Percentiles rank a stretch among this genome's conserved stretches.
Evolutionary conservation across 768 basidiomycete species (phyloP).

Genomic region (Rhodotorula sphaerocarpa): DNA sequence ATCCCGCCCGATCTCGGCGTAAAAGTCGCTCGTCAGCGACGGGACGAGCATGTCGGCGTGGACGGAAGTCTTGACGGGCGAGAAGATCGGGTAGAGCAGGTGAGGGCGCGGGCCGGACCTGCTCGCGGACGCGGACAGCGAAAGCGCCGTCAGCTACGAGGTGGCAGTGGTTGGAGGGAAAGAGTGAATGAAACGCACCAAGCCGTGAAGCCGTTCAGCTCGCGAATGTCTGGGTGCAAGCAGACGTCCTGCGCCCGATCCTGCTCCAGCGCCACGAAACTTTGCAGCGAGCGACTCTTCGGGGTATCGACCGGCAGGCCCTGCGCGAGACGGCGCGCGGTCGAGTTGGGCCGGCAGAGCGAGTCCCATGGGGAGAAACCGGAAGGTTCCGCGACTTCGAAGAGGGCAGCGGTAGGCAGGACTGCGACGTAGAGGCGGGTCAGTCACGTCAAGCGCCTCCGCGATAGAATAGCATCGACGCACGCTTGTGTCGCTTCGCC

Average conservation of each 20-base stretch:
- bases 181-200: slow-evolving; percentile 20
- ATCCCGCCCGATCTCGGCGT: slow-evolving; percentile 31
- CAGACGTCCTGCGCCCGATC: slow-evolving; percentile 41
- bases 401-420: background rate
- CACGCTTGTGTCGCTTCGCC: slow-evolving; percentile 17
- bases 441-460: background rate
- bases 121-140: background rate
- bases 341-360: slow-evolving; percentile 32
- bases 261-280: slow-evolving; percentile 41
- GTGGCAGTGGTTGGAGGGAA: background rate
- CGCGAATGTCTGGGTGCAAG: slow-evolving; percentile 39
- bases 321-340: slow-evolving; percentile 17
- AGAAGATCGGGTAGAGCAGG: slow-evolving; percentile 37
- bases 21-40: slow-evolving; percentile 49
- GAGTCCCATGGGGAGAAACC: slow-evolving; percentile 30
- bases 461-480: background rate
- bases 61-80: slow-evolving; percentile 28
- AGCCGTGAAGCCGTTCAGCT: slow-evolving; percentile 40
- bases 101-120: slow-evolving; percentile 37
- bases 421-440: background rate
- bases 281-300: background rate
- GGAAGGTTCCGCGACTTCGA: slow-evolving; percentile 12
- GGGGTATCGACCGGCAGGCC: slow-evolving; percentile 11
- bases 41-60: slow-evolving; percentile 40
- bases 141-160: no score